These are phyloP conservation scores for Ceratocystis huliohia DNA, from an alignment of 2,329 filamentous ascomycete genomes.

Conservation along the genomic window DNA sequence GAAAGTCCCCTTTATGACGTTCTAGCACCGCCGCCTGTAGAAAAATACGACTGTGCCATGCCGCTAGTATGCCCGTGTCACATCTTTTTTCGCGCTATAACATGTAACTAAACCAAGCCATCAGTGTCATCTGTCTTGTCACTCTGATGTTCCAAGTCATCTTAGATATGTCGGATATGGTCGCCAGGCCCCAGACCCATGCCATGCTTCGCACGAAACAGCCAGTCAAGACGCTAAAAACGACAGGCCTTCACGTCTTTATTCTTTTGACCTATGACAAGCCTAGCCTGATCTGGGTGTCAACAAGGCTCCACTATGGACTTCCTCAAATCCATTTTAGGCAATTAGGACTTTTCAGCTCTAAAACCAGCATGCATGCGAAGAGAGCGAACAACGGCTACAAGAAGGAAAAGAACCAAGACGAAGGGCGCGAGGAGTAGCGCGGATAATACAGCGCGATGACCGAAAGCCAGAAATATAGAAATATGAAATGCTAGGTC, in stretches of 20 bases:
- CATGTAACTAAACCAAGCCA: background rate
- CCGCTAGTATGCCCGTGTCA: background rate
- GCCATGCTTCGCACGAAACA: background rate
- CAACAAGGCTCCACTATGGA: constrained; percentile 27
- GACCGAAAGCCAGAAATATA: too few species aligned
- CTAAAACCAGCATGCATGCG: background rate
- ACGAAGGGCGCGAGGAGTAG: background rate
- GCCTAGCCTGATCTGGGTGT: constrained; percentile 27
- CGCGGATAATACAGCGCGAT: too few species aligned
- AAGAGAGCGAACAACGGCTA: background rate
- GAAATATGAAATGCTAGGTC: too few species aligned
- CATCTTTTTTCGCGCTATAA: background rate
- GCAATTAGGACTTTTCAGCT: background rate
- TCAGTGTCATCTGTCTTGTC: background rate
- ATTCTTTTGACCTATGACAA: background rate
- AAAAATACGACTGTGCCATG: background rate
- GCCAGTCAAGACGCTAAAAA: background rate
- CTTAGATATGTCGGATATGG: background rate
- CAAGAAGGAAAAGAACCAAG: background rate
- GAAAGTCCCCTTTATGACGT: background rate
- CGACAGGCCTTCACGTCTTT: background rate
- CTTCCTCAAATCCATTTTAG: constrained; percentile 24
- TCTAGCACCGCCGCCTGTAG: background rate
- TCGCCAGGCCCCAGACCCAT: background rate
- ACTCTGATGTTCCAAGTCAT: background rate